These are phyloP conservation scores for Globisporangium paroecandrum DNA, from an alignment of 352 stramenopile species.

Conservation along the genomic window DNA sequence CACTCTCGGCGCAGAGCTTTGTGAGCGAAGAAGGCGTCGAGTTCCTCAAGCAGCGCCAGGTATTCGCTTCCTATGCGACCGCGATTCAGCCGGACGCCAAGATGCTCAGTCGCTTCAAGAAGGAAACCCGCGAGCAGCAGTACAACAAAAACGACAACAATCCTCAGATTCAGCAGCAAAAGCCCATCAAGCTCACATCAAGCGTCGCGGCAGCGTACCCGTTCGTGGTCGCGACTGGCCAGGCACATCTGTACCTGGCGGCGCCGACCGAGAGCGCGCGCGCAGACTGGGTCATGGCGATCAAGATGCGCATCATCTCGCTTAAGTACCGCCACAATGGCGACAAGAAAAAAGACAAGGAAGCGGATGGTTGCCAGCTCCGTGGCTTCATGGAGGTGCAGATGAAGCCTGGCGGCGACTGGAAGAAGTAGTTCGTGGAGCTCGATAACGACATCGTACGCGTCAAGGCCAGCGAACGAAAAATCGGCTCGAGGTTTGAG, in stretches of 20 bases:
- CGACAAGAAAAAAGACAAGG: conserved; percentile 16
- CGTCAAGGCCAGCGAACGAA: conserved; percentile 58
- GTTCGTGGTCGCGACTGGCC: conserved; percentile 55
- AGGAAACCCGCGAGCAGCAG: conserved; percentile 26
- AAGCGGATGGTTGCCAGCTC: conserved; percentile 22
- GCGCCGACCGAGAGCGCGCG: conserved; percentile 41
- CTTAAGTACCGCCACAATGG: conserved; percentile 59
- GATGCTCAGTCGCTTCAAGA: conserved; percentile 31
- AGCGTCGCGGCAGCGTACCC: conserved; percentile 35
- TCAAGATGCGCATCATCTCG: conserved; percentile 60
- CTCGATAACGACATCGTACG: conserved; percentile 63
- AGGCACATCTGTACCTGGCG: conserved; percentile 48
- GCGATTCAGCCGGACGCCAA: conserved; percentile 32
- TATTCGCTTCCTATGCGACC: conserved; percentile 41
- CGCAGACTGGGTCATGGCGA: conserved; percentile 58
- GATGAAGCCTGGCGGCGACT: conserved; percentile 35
- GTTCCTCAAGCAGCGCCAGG: conserved; percentile 35
- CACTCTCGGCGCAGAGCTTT: conserved; percentile 48
- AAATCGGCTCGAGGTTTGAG: conserved; percentile 50
- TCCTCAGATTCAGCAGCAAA: background rate
- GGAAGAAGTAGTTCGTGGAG: conserved; percentile 62
- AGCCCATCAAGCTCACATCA: conserved; percentile 5
- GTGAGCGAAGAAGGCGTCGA: conserved; percentile 57
- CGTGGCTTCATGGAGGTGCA: conserved; percentile 63
- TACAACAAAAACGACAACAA: conserved; percentile 1